These are phyloP conservation scores for Pyrus betulifolia DNA, from an alignment of 306 rosid species.

Conservation along the genomic window DNA sequence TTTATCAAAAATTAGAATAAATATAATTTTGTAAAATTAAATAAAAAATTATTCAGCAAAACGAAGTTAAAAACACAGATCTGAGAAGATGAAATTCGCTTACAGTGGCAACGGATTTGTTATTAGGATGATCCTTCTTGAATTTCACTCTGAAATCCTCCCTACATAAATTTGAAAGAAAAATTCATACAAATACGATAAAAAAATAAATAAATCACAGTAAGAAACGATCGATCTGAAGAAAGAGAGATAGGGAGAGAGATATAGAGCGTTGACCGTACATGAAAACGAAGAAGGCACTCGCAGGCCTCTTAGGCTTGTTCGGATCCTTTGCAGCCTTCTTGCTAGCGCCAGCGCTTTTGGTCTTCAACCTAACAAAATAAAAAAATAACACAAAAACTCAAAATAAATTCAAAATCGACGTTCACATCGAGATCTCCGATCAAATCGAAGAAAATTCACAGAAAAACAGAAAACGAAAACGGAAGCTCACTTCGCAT, in stretches of 20 bases:
- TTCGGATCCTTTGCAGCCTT: slow-evolving; percentile 86
- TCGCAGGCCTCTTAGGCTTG: slow-evolving; percentile 90
- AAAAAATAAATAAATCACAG: neutral
- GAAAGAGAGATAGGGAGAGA: neutral
- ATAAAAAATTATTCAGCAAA: neutral
- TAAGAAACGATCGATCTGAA: neutral
- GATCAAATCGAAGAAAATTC: neutral
- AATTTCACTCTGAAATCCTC: slow-evolving; percentile 66
- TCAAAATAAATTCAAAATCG: no score
- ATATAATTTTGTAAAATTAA: neutral
- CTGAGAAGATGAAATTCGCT: slow-evolving; percentile 8
- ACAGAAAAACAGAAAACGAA: neutral
- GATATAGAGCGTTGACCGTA: slow-evolving; percentile 12
- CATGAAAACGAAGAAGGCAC: slow-evolving; percentile 96
- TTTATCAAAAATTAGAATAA: neutral
- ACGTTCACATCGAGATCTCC: neutral
- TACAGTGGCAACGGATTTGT: slow-evolving; percentile 72
- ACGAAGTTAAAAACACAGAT: neutral
- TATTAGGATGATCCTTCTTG: slow-evolving; percentile 71
- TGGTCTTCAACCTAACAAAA: slow-evolving; percentile 57
- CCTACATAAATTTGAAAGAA: slow-evolving; percentile 22
- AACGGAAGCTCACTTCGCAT: slow-evolving; percentile 35
- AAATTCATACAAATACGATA: neutral
- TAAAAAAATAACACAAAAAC: neutral
- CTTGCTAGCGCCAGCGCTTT: slow-evolving; percentile 55